These are phyloP conservation scores for Funneliformis geosporum DNA, from an alignment of 192 early-diverging fungal genomes.

Conservation along the genomic window DNA sequence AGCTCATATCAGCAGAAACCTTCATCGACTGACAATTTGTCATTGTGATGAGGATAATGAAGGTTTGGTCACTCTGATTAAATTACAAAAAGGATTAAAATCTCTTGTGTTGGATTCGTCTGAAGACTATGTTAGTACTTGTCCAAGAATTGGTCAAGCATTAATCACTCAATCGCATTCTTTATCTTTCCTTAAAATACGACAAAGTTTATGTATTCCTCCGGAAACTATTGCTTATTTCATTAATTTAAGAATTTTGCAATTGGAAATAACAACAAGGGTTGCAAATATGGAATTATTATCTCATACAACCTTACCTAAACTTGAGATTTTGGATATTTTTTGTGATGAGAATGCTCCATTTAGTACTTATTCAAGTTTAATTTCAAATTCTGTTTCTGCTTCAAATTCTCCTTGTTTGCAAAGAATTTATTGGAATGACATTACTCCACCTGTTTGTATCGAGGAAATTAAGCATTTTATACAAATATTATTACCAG, in stretches of 20 bases:
- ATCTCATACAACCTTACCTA: background rate
- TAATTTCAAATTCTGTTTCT: slow-evolving; percentile 3
- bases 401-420: background rate
- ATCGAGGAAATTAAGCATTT: background rate
- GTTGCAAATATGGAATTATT: slow-evolving; percentile 6
- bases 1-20: background rate
- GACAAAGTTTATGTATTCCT: slow-evolving; percentile 13
- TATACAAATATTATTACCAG: background rate
- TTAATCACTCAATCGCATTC: slow-evolving; percentile 5
- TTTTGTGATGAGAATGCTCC: slow-evolving; percentile 10
- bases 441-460: background rate
- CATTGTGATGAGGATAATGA: slow-evolving; percentile 13
- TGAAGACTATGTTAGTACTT: slow-evolving; percentile 10
- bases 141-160: background rate
- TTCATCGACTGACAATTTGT: slow-evolving; percentile 6
- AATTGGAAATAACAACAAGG: slow-evolving; percentile 10
- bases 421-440: slow-evolving; percentile 10
- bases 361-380: slow-evolving; percentile 12
- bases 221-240: background rate
- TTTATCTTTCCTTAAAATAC: background rate
- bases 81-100: slow-evolving; percentile 17
- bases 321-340: slow-evolving; percentile 23
- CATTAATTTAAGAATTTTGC: slow-evolving; percentile 15
- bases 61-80: slow-evolving; percentile 5
- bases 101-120: background rate